Base-by-base conservation (phyloP, 1,284 basidiomycete genomes). In the Ustilago shanxiensis region DNA sequence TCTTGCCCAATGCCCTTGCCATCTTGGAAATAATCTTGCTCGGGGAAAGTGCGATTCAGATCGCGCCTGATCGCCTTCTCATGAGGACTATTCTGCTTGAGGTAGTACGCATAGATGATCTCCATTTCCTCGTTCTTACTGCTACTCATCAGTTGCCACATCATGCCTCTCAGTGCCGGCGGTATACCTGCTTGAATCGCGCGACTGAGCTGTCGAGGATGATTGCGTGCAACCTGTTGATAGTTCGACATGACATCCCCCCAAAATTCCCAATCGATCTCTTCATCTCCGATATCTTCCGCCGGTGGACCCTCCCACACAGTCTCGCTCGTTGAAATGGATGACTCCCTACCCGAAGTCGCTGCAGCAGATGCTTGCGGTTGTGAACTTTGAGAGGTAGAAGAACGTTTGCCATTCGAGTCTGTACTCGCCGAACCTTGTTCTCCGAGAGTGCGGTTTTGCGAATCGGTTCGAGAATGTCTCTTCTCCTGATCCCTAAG, bases 101-200 rank as follows among this genome's bases (percentile, higher is more conserved):
- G 87, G 24, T 98, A 88, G 47, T 72, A 89, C 50, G 95, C 88
- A 87, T 99, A 99, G 18, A 91, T 90, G 67, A 89, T 89, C 87
- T 99, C 97, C 24, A 98, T 89, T 77, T 92, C 92, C 8, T 89
- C 88, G 80, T 98, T 94, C 87, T 99, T 7, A 93, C 94, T 29
- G 93, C 94, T 61, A 56, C 68, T 94, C 95, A 99, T 98, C 86
- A 98, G 89, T 86, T 99, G 96, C 96, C 96, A 99, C 88, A 97
- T 92, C 91, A 98, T 95, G 24, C 95, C 95, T 52, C 95, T 90
- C 44, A 95, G 86, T 0, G 92, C 90, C 39, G 91, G 88, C 1
- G 95, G 97, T 35, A 99, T 95, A 1, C 96, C 96, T 64, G 89
- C 90, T 81, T 97, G 95, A 67, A 99, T 99, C 0, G 95, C 96